Evolutionary conservation across 495 filamentous ascomycete species (phyloP).

Genomic region (Neurospora sp.): DNA sequence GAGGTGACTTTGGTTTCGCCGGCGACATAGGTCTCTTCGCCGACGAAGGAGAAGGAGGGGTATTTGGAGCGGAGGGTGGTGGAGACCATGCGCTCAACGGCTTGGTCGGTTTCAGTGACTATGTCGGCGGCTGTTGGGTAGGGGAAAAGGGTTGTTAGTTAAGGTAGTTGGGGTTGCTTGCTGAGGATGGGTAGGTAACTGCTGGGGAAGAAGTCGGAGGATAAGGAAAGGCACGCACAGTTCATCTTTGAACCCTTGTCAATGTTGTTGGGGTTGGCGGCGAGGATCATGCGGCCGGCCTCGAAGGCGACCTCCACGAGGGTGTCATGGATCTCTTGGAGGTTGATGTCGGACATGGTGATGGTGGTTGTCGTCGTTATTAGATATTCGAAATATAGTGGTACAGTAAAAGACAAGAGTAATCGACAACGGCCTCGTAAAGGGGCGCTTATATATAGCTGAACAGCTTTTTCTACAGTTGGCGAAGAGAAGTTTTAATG

Average conservation of each 20-base stretch:
- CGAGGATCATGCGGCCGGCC: slow-evolving; percentile 73
- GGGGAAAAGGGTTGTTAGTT: slow-evolving; percentile 5
- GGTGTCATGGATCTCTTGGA: slow-evolving; percentile 72
- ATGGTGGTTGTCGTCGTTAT: neutral
- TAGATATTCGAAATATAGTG: neutral
- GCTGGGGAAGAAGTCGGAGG: slow-evolving; percentile 2
- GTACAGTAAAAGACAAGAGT: neutral
- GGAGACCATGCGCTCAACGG: slow-evolving; percentile 68
- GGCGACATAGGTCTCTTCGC: slow-evolving; percentile 76
- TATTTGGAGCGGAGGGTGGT: slow-evolving; percentile 51
- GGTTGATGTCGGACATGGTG: slow-evolving; percentile 45
- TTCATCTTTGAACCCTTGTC: slow-evolving; percentile 73
- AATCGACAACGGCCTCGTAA: neutral
- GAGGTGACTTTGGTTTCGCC: slow-evolving; percentile 49
- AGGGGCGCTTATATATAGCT: neutral
- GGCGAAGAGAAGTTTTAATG: neutral
- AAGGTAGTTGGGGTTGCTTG: neutral
- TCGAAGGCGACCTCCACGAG: slow-evolving; percentile 63
- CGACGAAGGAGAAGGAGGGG: slow-evolving; percentile 64
- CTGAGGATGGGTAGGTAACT: neutral
- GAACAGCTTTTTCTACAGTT: neutral
- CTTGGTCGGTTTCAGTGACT: slow-evolving; percentile 79
- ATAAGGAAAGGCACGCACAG: slow-evolving; percentile 38
- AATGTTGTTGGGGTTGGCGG: slow-evolving; percentile 57
- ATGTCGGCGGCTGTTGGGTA: slow-evolving; percentile 57